phyloP scores from a whole-genome alignment of 805 yeast genomes.

The Yamadazyma kitorensis region DNA sequence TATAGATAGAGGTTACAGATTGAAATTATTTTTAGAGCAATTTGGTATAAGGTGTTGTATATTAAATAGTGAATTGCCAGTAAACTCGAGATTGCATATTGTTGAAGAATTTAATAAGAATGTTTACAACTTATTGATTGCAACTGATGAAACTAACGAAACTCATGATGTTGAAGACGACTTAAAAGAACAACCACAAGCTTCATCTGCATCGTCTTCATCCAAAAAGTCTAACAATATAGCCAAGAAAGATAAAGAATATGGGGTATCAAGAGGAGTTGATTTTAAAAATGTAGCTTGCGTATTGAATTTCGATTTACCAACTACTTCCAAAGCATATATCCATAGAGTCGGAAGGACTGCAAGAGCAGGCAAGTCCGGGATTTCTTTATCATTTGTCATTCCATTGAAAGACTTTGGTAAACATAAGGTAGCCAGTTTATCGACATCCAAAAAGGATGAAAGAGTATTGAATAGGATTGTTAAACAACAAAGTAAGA shows the following conservation, averaged over 20 bases:
- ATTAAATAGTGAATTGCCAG: constrained; percentile 87
- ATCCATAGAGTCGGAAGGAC: constrained; percentile 96
- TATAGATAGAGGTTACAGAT: constrained; percentile 91
- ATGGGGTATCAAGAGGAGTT: constrained; percentile 94
- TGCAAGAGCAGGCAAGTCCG: constrained; percentile 95
- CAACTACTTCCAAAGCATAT: constrained; percentile 83
- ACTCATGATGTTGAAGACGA: constrained; percentile 49
- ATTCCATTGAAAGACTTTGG: constrained; percentile 83
- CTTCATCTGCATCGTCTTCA: constrained; percentile 14
- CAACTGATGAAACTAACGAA: constrained; percentile 86
- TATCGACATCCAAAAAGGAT: constrained; percentile 71
- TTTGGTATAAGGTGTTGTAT: constrained; percentile 89
- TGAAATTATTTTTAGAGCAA: constrained; percentile 87
- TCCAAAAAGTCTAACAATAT: constrained; percentile 18
- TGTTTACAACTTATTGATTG: constrained; percentile 82
- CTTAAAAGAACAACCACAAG: constrained; percentile 36
- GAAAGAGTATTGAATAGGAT: constrained; percentile 82
- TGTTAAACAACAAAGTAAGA: constrained; percentile 67
- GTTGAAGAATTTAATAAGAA: constrained; percentile 94
- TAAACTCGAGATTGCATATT: constrained; percentile 89
- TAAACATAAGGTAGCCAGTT: constrained; percentile 77
- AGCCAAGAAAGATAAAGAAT: constrained; percentile 63
- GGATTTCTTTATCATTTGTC: constrained; percentile 91
- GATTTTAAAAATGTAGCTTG: constrained; percentile 96
- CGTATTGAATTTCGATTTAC: constrained; percentile 92